Conservation (phyloP, 1,284 basidiomycete genomes). For the Bjerkandera adusta region DNA sequence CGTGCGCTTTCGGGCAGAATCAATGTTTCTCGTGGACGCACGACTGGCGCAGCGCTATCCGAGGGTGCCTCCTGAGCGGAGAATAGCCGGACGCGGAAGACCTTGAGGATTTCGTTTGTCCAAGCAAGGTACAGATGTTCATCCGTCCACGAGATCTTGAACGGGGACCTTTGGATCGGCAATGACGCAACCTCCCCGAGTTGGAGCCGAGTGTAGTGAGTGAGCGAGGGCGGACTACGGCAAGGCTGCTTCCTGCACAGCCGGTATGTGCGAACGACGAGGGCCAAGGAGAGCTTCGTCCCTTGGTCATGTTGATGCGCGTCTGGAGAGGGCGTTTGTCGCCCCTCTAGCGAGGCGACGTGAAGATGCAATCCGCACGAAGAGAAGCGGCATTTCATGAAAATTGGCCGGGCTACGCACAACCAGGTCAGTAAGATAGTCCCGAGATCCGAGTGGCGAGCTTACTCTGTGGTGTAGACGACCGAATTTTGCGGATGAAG, state of each 20-base stretch:
- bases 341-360: conserved; percentile 27
- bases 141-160: too few relatives aligned
- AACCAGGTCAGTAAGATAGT: neutral
- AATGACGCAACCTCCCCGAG: neutral
- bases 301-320: conserved; percentile 1
- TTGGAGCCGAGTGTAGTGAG: conserved; percentile 9
- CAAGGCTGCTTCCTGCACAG: conserved; percentile 23
- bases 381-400: conserved; percentile 29
- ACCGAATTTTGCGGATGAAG: conserved; percentile 27
- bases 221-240: conserved; percentile 24
- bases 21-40: too few relatives aligned
- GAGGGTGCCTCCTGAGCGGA: too few relatives aligned
- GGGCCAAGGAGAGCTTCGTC: conserved; percentile 18
- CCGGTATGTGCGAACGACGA: conserved; percentile 27
- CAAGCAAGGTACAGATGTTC: too few relatives aligned
- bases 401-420: conserved; percentile 24
- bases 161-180: too few relatives aligned
- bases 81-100: too few relatives aligned
- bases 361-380: conserved; percentile 26
- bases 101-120: too few relatives aligned
- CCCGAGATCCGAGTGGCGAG: conserved; percentile 13
- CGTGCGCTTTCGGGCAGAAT: neutral
- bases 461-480: conserved; percentile 20
- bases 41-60: too few relatives aligned
- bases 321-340: conserved; percentile 1